These are phyloP conservation scores for Amanita pallidorosea DNA, from an alignment of 768 basidiomycete species.

Conservation along the genomic window DNA sequence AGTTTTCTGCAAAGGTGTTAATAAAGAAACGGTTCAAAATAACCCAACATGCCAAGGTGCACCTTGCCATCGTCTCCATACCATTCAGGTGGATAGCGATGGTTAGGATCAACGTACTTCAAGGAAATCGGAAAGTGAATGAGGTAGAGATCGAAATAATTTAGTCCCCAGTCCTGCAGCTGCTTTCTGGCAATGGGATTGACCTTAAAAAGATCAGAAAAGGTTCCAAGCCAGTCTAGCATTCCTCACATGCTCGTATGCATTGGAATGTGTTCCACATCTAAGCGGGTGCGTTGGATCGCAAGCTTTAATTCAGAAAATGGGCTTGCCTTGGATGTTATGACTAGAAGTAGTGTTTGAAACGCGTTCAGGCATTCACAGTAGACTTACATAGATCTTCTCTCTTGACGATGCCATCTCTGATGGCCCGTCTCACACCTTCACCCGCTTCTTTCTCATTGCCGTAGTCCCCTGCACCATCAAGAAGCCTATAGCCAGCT, in stretches of 20 bases:
- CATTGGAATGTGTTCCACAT: slow-evolving; percentile 90
- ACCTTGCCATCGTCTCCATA: slow-evolving; percentile 62
- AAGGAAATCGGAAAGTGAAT: slow-evolving; percentile 84
- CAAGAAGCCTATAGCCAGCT: slow-evolving; percentile 77
- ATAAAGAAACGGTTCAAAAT: not conserved
- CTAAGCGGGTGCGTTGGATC: slow-evolving; percentile 18
- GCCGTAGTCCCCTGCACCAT: slow-evolving; percentile 80
- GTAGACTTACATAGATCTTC: slow-evolving; percentile 69
- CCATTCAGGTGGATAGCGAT: slow-evolving; percentile 82
- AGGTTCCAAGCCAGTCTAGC: not conserved
- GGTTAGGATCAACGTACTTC: slow-evolving; percentile 65
- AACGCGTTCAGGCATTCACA: not conserved
- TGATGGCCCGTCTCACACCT: slow-evolving; percentile 68
- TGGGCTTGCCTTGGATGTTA: slow-evolving; percentile 63
- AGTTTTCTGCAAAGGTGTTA: slow-evolving; percentile 32
- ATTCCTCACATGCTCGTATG: slow-evolving; percentile 54
- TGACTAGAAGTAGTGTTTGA: slow-evolving; percentile 32
- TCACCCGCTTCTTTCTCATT: slow-evolving; percentile 83
- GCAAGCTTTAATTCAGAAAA: not conserved
- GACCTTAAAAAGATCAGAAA: slow-evolving; percentile 25
- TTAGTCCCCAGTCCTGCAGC: slow-evolving; percentile 73
- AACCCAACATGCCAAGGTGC: slow-evolving; percentile 36
- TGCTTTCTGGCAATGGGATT: slow-evolving; percentile 48
- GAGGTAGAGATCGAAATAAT: slow-evolving; percentile 74
- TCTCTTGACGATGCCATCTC: slow-evolving; percentile 75